Base-by-base conservation (phyloP, 805 yeast genomes). In the Clavispora asparagi region DNA sequence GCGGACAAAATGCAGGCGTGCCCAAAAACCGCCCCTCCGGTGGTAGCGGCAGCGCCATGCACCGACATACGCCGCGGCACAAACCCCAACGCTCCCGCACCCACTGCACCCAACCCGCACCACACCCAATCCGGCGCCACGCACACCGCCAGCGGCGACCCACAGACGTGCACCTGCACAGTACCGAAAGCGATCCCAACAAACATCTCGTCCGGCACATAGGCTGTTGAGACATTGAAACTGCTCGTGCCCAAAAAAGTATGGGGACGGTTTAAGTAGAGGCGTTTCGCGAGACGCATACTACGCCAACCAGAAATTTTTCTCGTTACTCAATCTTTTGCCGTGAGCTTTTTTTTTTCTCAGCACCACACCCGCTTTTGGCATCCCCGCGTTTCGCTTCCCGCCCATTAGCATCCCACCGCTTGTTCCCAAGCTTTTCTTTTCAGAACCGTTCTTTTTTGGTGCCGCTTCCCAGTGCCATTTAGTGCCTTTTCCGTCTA, bases 151-250 rank as follows among this genome's bases (percentile, higher is more conserved):
- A 3, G 23, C 19, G 19, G 36, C 36, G 19, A 7, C 36, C 23
- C 6, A 7, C 17, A 3, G 17, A 9, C 11, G 36, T 14, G 10
- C 6, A 1, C 36, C 36, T 32, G 36, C 36, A 32, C 36, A 32
- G 12, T 7, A 11, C 23, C 36, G 25, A 31, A 19, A 19, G 23
- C 35, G 9, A 39, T 38, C 58, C 58, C 58, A 55, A 55, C 58
- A 55, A 55, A 54, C 51, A 42, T 33, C 13, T n/a, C 32, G 16
- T 40, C 50, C 57, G 51, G 58, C 57, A 55, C 47, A 47, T 19
- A 43, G 52, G 43, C 37, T 55, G 58, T 55, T 55, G 58, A 55
- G 58, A 49, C 55, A 41, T 47, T 51, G 52, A 54, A 41, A 44
- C 40, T 41, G 42, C 50, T 36, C 35, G 36, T 45, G 45, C 55